Conservation (phyloP, 2,329 filamentous ascomycete genomes). For the Amauroascus verrucosus region DNA sequence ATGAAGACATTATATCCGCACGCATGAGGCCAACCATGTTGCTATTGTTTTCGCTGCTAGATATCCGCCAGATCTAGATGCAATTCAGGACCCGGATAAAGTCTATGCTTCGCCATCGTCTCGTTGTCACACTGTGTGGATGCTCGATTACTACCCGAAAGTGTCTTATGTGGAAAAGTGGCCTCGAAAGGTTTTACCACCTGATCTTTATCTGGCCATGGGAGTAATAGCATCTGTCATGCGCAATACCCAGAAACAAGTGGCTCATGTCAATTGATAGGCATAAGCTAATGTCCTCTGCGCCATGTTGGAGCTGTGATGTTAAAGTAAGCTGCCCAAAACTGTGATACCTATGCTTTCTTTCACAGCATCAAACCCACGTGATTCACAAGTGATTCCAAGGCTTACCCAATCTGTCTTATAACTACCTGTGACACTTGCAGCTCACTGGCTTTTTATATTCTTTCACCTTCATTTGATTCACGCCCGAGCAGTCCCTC, state of each 20-base stretch:
- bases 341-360: background rate
- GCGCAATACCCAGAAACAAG: background rate
- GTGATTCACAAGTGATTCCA: background rate
- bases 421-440: conserved; percentile 16
- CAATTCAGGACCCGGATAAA: conserved; percentile 35
- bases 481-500: background rate
- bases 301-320: too few relatives aligned
- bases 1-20: conserved; percentile 56
- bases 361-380: background rate
- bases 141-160: conserved; percentile 24
- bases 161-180: conserved; percentile 4
- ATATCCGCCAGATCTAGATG: conserved; percentile 46
- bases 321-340: too few relatives aligned
- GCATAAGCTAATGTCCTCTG: background rate
- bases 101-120: conserved; percentile 55
- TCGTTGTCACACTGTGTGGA: conserved; percentile 49
- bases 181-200: conserved; percentile 10
- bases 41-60: conserved; percentile 52
- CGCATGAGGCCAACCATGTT: conserved; percentile 55
- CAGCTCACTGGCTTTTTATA: background rate
- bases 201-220: conserved; percentile 13
- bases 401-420: conserved; percentile 8
- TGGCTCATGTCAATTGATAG: background rate
- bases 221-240: background rate
- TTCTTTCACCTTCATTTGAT: conserved; percentile 33